Evolutionary conservation across 139 green algal genomes (phyloP), one percentile per base, ranked within the genome.

Genomic region (Haematococcus sp.): DNA sequence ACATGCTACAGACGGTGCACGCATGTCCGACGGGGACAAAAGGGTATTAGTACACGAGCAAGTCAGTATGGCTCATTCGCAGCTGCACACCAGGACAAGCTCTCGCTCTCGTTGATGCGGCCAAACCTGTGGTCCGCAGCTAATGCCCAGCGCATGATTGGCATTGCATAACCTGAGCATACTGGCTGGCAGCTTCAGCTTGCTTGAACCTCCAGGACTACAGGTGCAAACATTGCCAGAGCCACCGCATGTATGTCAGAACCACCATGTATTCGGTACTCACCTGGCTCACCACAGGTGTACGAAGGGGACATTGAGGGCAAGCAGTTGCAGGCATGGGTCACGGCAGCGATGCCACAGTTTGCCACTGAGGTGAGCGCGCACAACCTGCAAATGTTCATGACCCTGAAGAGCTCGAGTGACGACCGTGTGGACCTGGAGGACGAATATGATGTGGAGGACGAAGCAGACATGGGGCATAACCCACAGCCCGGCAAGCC

Each of bases 311-410:
- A 43, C 72, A 51, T 74, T 4, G 78, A 83, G 1, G 73, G 72
- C 61, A 83, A 83, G 73, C 59, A 60, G 30, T 68, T 83, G 9
- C 72, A 79, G 73, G 35, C 20, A 19, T 83, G 73, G 72, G 72
- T 79, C 1, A 74, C 67, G 1, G 77, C 69, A 7, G 46, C 63
- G 27, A 60, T 78, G 28, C 77, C 77, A 7, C 40, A 49, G 40
- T 49, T 49, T 49, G 40, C 40, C 40, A 49, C 40, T 49, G 40
- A 49, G 40, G 11, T 49, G 7, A 19, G 7, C 11, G 40, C 16
- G 16, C 20, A 35, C 22, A 75, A 13, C 52, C 20, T 63, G 52
- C 32, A 27, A 4, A 35, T 46, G 34, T 49, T 49, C 40, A 49
- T 49, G 40, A 49, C 40, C 40, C 40, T 49, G 7, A 49, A 49